A percentile compares a stretch with the other conserved stretches of the same genome.
Evolutionary conservation across 345 rosid species (phyloP).

Genomic region (Citropsis articulata): DNA sequence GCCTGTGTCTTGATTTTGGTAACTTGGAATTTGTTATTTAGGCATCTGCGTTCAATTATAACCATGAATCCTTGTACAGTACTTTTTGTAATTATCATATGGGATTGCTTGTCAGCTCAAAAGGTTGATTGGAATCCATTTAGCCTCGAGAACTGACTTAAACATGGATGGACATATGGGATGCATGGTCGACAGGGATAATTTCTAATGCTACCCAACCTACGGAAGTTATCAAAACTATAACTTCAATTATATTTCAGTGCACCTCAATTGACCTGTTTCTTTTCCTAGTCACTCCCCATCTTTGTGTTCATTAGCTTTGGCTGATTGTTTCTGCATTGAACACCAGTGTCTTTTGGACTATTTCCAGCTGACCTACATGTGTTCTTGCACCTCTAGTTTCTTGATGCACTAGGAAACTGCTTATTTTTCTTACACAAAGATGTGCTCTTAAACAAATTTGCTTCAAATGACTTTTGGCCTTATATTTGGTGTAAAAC

Average conservation of each 20-base stretch:
- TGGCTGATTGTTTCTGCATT: neutral
- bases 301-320: neutral
- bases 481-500: neutral
- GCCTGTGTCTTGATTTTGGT: neutral
- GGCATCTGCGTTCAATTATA: neutral
- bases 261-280: neutral
- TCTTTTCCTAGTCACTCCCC: neutral
- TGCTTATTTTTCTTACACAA: neutral
- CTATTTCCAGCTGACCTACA: neutral
- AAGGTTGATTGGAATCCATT: neutral
- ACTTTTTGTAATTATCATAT: neutral
- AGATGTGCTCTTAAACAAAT: neutral
- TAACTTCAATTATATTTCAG: neutral
- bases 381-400: neutral
- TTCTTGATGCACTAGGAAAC: neutral
- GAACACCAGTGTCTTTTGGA: neutral
- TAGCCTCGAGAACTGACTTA: neutral
- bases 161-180: neutral
- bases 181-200: neutral
- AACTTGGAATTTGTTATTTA: neutral
- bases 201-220: neutral
- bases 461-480: neutral
- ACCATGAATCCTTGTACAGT: neutral
- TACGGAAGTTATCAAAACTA: neutral
- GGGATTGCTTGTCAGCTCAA: neutral